Evolutionary conservation across 257 asterid genomes (phyloP), one percentile per base, ranked within the genome.

Genomic region (Jacaranda mimosifolia): DNA sequence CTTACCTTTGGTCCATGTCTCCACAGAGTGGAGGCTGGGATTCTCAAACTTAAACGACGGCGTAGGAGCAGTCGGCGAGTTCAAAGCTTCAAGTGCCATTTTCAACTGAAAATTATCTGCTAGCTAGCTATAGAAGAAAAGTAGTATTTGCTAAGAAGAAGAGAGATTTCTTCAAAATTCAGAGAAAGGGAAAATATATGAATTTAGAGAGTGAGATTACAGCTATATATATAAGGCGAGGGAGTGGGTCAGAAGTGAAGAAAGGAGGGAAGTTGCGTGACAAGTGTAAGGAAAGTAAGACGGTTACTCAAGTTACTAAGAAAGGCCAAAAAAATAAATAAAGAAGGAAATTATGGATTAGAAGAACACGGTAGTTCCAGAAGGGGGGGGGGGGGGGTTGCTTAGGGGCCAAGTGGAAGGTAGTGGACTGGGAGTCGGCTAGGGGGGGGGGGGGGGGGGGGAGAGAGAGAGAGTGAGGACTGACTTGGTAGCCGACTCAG

Each of bases 251-350:
- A 56, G 21, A 5, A 19, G 64, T 1, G 62, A 43, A 21, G 65
- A 4, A 7, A 17, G 36, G 3, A 21, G 60, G 89, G 95, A 88
- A 87, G 94, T 82, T 91, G 91, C 97, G 88, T 82, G 86, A 71
- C 76, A 74, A 83, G 89, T 75, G 89, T 42, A 19, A 58, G 89
- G 89, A 87, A 87, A 73, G 73, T 76, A 11, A 72, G 82, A 74
- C 64, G 60, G 77, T 82, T 72, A 72, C 46, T 40, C 77, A 79
- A 83, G 68, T 72, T 71, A 78, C 53, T 76, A 53, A 48, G 15
- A 72, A 62, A 18, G 9, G 19, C 7, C 32, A 18, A 17, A 49
- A 1, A 57, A 35, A 76, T 13, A 10, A 0, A 17, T 18, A 48
- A 14, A 55, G 21, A n/a, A 56, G 19, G 13, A 56, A 3, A 19